phyloP scores from a whole-genome alignment of 225 moss, liverwort and hornwort species.

The Polytrichum formosum region DNA sequence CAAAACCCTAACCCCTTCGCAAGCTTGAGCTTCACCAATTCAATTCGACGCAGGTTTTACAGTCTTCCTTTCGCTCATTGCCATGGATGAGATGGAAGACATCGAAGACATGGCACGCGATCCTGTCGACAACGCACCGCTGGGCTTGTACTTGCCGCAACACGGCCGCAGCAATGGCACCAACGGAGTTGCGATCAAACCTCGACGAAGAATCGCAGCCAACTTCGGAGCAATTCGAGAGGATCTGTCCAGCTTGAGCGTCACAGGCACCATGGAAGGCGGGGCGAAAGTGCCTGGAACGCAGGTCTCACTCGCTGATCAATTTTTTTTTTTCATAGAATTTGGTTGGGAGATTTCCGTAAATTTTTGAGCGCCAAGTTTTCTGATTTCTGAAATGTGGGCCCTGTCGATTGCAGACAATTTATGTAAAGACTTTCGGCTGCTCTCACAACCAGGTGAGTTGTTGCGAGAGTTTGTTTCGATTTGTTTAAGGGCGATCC shows the following conservation, averaged over 20 bases:
- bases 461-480: conserved; percentile 3
- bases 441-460: conserved; percentile 90
- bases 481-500: background rate
- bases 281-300: conserved; percentile 50
- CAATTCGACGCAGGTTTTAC: no score
- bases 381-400: background rate
- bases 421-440: conserved; percentile 84
- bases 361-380: background rate
- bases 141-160: conserved; percentile 46
- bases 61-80: background rate
- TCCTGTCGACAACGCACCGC: conserved; percentile 13
- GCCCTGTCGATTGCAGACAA: conserved; percentile 43
- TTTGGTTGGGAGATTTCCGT: background rate
- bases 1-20: no score
- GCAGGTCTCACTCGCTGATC: conserved; percentile 30
- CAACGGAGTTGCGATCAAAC: conserved; percentile 30
- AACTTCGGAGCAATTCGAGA: conserved; percentile 8
- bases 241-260: background rate
- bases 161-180: conserved; percentile 11
- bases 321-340: no score
- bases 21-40: no score
- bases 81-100: conserved; percentile 52
- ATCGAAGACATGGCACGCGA: conserved; percentile 69
- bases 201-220: conserved; percentile 17
- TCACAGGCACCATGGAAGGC: conserved; percentile 13